Base-by-base conservation (phyloP, 106 monocot genomes). In the Apostasia ramifera region DNA sequence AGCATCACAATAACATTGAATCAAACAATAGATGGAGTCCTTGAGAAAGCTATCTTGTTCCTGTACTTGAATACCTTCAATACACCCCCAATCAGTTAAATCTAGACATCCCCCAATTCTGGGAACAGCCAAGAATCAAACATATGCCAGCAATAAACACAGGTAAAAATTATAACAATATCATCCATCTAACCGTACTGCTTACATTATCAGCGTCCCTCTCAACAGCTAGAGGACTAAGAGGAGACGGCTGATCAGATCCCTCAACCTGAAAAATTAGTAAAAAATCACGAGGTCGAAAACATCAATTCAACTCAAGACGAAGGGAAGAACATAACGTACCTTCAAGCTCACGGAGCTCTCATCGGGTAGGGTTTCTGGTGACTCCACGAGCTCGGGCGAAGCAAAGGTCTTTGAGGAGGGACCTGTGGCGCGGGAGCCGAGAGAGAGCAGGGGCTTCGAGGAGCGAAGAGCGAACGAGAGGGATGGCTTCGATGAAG, bases 391-490 rank as follows among this genome's bases (percentile, higher is more conserved):
- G n/a, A 44, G 44, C 44, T 62, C 62, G 6, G 62, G 62, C 40
- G 62, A 11, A 38, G 62, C 62, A 42, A 62, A 62, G 42, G 44
- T 44, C 62, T 45, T 62, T 11, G 13, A 62, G 5, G 62, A 44
- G 13, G 44, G 13, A 41, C 26, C 26, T 26, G 26, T 26, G 26
- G 62, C 0, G 4, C 62, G 44, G 62, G 1, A 43, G 44, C 40
- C 2, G 44, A 62, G 62, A 11, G 62, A 62, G 44, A 5, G 11
- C 40, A 62, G 62, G 44, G 42, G 44, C 45, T 62, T 62, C 11
- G 62, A 62, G 44, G 62, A 62, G 13, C 44, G 44, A 4, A 3
- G n/a, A 62, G 13, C 62, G n/a, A 61, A 61, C 10, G 62, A 62
- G 44, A 62, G 62, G 0, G 62, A 62, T 11, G 44, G 13, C n/a